Evolutionary conservation across 75 land plant species (phyloP).

Genomic region (Picea glauca): DNA sequence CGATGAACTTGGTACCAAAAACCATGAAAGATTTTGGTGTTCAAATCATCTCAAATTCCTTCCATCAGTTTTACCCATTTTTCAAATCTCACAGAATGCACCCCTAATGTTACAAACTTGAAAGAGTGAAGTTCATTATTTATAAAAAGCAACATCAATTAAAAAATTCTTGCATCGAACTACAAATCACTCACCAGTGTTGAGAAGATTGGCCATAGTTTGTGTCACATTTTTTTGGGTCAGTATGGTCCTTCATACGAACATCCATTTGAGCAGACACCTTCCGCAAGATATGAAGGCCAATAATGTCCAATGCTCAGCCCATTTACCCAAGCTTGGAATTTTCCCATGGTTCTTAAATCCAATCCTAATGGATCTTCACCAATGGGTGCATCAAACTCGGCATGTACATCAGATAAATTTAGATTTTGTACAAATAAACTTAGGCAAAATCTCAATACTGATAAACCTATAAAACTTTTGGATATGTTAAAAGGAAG

Average conservation of each 20-base stretch:
- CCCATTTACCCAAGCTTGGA: constrained; percentile 91
- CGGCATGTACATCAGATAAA: constrained; percentile 32
- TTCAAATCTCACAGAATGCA: constrained; percentile 11
- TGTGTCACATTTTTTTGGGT: constrained; percentile 51
- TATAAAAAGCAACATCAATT: background rate
- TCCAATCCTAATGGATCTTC: constrained; percentile 72
- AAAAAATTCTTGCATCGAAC: background rate
- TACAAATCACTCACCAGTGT: constrained; percentile 53
- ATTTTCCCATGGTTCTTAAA: constrained; percentile 85
- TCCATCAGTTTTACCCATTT: background rate
- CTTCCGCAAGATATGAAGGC: constrained; percentile 58
- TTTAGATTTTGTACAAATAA: background rate
- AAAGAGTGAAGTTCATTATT: background rate
- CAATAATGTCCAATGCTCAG: constrained; percentile 77
- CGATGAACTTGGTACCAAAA: constrained; percentile 63
- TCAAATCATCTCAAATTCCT: background rate
- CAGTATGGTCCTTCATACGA: constrained; percentile 57
- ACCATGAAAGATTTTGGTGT: background rate
- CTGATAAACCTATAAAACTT: too few species aligned
- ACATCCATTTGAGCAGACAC: constrained; percentile 35
- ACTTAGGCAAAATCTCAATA: too few species aligned
- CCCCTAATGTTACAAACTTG: background rate
- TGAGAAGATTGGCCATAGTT: constrained; percentile 80
- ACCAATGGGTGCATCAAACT: constrained; percentile 74
- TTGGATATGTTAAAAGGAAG: too few species aligned